A percentile compares a stretch with the other conserved stretches of the same genome.
These are phyloP conservation scores for Urtica urens DNA, from an alignment of 306 rosid genomes.

Conservation along the genomic window DNA sequence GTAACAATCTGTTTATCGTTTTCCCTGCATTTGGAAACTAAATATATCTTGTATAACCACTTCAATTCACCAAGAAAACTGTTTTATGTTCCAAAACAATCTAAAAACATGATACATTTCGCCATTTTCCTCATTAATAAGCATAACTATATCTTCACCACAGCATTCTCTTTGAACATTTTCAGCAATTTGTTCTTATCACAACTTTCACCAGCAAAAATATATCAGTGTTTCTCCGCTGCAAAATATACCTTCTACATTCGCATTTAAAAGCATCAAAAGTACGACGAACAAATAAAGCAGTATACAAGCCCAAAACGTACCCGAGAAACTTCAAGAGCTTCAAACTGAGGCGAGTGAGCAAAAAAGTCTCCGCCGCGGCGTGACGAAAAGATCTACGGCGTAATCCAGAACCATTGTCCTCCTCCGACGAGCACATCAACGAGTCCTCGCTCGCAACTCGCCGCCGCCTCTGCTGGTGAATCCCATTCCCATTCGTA, in stretches of 20 bases:
- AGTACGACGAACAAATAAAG: too few relatives aligned
- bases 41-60: too few relatives aligned
- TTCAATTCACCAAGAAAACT: too few relatives aligned
- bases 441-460: conserved; percentile 44
- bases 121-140: too few relatives aligned
- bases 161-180: neutral
- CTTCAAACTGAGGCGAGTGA: conserved; percentile 54
- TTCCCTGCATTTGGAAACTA: too few relatives aligned
- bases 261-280: too few relatives aligned
- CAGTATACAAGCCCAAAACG: neutral
- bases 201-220: too few relatives aligned
- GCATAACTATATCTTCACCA: neutral
- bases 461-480: conserved; percentile 61
- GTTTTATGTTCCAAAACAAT: too few relatives aligned
- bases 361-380: conserved; percentile 48
- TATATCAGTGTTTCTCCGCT: neutral
- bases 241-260: too few relatives aligned
- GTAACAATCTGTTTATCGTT: too few relatives aligned
- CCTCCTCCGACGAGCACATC: conserved; percentile 12
- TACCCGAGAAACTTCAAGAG: conserved; percentile 70
- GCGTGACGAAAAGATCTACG: conserved; percentile 33
- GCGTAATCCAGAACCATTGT: neutral
- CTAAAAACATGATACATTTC: too few relatives aligned
- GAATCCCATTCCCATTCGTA: conserved; percentile 2
- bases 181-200: neutral